These are phyloP conservation scores for Fragilaria crotonensis DNA, from an alignment of 108 stramenopile species.

Conservation along the genomic window DNA sequence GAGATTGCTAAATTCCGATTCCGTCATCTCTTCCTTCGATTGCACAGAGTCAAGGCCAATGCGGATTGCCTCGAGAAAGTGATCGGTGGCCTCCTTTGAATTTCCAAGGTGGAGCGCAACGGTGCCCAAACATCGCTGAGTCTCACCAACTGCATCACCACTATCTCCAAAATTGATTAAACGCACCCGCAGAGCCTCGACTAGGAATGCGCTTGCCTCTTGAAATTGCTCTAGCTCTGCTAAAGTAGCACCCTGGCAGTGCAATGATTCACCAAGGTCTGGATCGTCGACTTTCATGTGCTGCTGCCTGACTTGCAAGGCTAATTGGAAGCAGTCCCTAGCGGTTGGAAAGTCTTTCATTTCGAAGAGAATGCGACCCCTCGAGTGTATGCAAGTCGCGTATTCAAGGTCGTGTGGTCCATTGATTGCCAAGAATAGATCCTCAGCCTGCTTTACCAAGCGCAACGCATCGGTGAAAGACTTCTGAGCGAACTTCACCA, in stretches of 20 bases:
- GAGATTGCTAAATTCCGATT: conserved; percentile 10
- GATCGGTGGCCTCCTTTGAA: conserved; percentile 23
- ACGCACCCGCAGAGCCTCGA: conserved; percentile 38
- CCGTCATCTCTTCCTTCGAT: neutral
- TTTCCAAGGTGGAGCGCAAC: conserved; percentile 20
- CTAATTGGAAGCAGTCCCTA: conserved; percentile 24
- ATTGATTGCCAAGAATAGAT: conserved; percentile 25
- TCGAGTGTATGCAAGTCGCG: conserved; percentile 35
- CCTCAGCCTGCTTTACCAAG: conserved; percentile 31
- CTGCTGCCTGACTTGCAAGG: conserved; percentile 27
- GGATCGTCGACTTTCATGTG: conserved; percentile 10
- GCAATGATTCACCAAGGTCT: conserved; percentile 6
- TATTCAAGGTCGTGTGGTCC: neutral
- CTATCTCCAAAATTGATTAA: conserved; percentile 10
- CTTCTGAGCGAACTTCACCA: neutral
- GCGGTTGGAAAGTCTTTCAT: conserved; percentile 17
- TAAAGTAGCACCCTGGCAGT: conserved; percentile 28
- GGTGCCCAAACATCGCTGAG: neutral
- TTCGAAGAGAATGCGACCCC: conserved; percentile 28
- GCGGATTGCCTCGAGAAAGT: conserved; percentile 21
- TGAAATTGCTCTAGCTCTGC: conserved; percentile 27
- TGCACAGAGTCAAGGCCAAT: conserved; percentile 11
- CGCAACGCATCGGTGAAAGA: neutral
- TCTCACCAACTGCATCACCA: conserved; percentile 22
- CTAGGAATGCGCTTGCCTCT: conserved; percentile 29